Evolutionary conservation across 2,329 filamentous ascomycete species (phyloP), one percentile per base, ranked within the genome.

Genomic region (Beauveria brongniartii): DNA sequence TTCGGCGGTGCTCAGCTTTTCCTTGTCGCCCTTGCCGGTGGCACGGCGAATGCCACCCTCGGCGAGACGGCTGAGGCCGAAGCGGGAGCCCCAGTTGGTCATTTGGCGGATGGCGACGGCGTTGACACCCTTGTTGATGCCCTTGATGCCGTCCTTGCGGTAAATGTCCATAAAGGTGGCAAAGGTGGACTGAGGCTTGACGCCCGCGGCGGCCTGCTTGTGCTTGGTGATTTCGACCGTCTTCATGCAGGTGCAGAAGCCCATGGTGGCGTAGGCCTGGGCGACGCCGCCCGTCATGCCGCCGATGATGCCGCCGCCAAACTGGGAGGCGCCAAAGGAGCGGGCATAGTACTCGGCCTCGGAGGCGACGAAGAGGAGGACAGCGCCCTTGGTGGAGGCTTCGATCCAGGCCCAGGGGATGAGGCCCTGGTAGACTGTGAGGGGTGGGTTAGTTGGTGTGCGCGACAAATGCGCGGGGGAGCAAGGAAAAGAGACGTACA

Each of bases 201-300:
- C 85, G 69, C 94, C 94, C 48, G 86, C 67, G 40, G 91, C 88
- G 16, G 91, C 92, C 72, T 94, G 82, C 85, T 97, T 97, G 83
- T 94, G 89, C 80, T 97, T 95, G 73, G 94, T 99, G 78, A 99
- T 99, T 78, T 99, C 94, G 67, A 97, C 94, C 65, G 94, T 99
- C 87, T 99, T 99, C 94, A 99, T 99, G 85, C 94, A 99, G 64
- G 94, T 99, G 80, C 94, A 99, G 87, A 99, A 99, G 68, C 94
- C 94, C 93, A 99, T 99, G 75, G 94, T 99, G 67, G 94, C 94
- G 76, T 99, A 99, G 63, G 94, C 94, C 80, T 99, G 94, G 52
- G 93, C 94, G 63, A 99, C 87, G 83, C 94, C 94, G 74, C 94
- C 94, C 24, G 87, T 83, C 82, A 99, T 91, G 77, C 94, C 94